These are phyloP conservation scores for Clohesyomyces aquaticus DNA, from an alignment of 495 filamentous ascomycete species.

Conservation along the genomic window DNA sequence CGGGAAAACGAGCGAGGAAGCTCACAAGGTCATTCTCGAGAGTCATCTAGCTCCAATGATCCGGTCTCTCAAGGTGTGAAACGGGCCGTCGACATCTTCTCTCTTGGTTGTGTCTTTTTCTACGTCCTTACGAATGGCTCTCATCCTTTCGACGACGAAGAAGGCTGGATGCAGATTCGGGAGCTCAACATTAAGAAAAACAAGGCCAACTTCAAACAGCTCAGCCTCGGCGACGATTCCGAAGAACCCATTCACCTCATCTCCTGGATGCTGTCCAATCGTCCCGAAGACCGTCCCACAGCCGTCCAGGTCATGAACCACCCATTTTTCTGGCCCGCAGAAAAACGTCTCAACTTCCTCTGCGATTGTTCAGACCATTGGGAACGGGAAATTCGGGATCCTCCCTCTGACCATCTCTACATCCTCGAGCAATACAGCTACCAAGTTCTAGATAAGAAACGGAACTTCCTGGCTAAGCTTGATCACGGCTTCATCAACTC, in stretches of 20 bases:
- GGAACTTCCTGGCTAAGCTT: slow-evolving; percentile 76
- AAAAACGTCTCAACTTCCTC: slow-evolving; percentile 86
- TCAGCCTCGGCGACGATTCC: slow-evolving; percentile 79
- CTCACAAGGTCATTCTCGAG: slow-evolving; percentile 42
- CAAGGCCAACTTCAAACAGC: slow-evolving; percentile 68
- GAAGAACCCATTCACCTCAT: slow-evolving; percentile 88
- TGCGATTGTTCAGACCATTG: slow-evolving; percentile 95
- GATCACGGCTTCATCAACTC: slow-evolving; percentile 82
- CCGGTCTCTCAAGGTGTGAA: slow-evolving; percentile 67
- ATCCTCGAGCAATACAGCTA: slow-evolving; percentile 62
- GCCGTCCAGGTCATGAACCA: slow-evolving; percentile 78
- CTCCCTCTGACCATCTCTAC: slow-evolving; percentile 67
- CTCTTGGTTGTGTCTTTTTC: slow-evolving; percentile 92
- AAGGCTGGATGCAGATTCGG: slow-evolving; percentile 77
- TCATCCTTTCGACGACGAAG: slow-evolving; percentile 94
- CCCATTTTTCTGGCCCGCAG: slow-evolving; percentile 92
- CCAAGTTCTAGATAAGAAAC: slow-evolving; percentile 55
- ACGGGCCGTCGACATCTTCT: slow-evolving; percentile 94
- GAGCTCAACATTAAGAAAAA: slow-evolving; percentile 96
- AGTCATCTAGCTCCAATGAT: slow-evolving; percentile 42
- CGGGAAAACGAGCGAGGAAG: slow-evolving; percentile 64
- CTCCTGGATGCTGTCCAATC: slow-evolving; percentile 74
- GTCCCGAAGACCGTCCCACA: slow-evolving; percentile 70
- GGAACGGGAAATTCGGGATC: slow-evolving; percentile 84
- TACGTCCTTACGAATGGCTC: slow-evolving; percentile 88